Conservation (phyloP, 2,329 filamentous ascomycete genomes). For the Calycina marina region DNA sequence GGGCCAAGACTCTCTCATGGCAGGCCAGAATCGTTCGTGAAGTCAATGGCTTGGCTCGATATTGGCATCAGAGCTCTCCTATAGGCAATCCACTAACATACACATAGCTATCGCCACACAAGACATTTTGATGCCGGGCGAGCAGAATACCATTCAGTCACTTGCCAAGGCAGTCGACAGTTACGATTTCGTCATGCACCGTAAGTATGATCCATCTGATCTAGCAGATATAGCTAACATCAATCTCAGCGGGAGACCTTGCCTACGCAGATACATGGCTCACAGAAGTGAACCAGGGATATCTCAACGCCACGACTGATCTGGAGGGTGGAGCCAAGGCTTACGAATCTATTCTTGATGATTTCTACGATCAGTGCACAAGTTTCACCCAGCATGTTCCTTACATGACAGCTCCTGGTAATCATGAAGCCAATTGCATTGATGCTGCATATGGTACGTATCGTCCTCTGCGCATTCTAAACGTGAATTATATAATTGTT, state of each 20-base stretch:
- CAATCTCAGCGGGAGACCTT: conserved; percentile 29
- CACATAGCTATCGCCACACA: conserved; percentile 33
- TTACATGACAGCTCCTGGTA: conserved; percentile 42
- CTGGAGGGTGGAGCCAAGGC: conserved; percentile 32
- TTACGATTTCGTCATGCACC: conserved; percentile 28
- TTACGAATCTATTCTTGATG: conserved; percentile 40
- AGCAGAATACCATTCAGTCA: conserved; percentile 37
- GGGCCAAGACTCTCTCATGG: too few species aligned
- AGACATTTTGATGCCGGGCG: conserved; percentile 32
- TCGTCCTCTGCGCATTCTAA: neutral
- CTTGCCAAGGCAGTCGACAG: conserved; percentile 28
- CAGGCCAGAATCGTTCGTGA: too few species aligned
- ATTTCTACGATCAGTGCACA: conserved; percentile 39
- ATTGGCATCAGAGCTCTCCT: too few species aligned
- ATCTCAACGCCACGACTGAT: conserved; percentile 20
- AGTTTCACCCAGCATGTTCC: conserved; percentile 37
- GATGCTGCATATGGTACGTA: neutral
- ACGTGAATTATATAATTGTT: too few species aligned
- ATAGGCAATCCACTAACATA: conserved; percentile 25
- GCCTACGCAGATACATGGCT: conserved; percentile 33
- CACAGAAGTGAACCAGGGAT: conserved; percentile 29
- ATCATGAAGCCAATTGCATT: conserved; percentile 41
- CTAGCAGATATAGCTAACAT: neutral
- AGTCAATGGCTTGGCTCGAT: too few species aligned
- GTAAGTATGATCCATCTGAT: conserved; percentile 31